phyloP scores from a whole-genome alignment of 495 filamentous ascomycete genomes.

The Daldinia loculata region DNA sequence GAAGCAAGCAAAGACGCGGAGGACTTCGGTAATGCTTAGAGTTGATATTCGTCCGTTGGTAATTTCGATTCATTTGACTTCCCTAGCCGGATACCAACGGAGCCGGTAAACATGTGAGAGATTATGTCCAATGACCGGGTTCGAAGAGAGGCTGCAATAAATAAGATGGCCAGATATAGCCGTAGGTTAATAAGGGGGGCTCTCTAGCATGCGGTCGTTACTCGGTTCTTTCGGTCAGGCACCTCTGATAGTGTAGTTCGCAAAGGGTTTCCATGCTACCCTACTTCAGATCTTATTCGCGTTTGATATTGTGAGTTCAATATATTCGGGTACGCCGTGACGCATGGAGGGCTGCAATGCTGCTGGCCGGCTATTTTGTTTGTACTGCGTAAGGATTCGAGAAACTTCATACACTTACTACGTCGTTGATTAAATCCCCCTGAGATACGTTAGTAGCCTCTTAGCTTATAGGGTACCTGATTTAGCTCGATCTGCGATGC shows the following conservation, averaged over 20 bases:
- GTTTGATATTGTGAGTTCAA: constrained; percentile 29
- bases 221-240: constrained; percentile 24
- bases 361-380: constrained; percentile 8
- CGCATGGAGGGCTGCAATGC: constrained; percentile 14
- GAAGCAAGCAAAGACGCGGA: neutral
- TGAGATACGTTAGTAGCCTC: neutral
- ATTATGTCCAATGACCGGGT: constrained; percentile 33
- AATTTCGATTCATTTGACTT: constrained; percentile 36
- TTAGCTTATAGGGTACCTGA: neutral
- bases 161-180: constrained; percentile 37
- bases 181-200: constrained; percentile 13
- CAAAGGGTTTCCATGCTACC: constrained; percentile 14
- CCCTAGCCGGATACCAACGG: constrained; percentile 8
- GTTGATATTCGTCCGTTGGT: constrained; percentile 9
- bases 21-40: neutral
- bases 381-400: constrained; percentile 1
- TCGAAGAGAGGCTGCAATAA: constrained; percentile 37
- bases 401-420: neutral
- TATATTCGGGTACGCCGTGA: constrained; percentile 28
- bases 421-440: neutral
- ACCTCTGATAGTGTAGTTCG: constrained; percentile 20
- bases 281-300: constrained; percentile 18
- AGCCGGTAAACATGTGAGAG: constrained; percentile 16
- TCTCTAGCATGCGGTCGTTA: neutral
- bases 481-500: neutral